Conservation (phyloP, 2,329 filamentous ascomycete genomes). For the Teratosphaeria epicoccoides region DNA sequence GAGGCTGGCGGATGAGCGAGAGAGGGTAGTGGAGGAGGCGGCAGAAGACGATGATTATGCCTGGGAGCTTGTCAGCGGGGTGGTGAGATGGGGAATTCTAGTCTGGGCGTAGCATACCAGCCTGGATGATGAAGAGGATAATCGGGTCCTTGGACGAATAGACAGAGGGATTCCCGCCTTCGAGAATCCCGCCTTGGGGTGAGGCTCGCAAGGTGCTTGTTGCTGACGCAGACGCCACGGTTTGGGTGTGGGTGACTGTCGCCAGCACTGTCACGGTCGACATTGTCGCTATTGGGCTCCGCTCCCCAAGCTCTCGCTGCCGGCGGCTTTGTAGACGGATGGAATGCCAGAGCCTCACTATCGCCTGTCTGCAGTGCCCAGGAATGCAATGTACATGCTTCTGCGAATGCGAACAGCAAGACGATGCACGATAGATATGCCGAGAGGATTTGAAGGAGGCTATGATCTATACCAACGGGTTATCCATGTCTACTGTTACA, state of each 20-base stretch:
- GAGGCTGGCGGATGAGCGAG: constrained; percentile 65
- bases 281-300: constrained; percentile 2
- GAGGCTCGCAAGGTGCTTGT: constrained; percentile 29
- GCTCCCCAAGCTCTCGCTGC: not conserved
- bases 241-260: constrained; percentile 14
- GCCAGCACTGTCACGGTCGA: constrained; percentile 14
- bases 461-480: not conserved
- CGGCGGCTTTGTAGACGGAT: not conserved
- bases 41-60: constrained; percentile 65
- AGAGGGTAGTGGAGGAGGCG: constrained; percentile 66
- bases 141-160: constrained; percentile 65
- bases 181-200: constrained; percentile 59
- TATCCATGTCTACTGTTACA: not conserved
- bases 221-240: constrained; percentile 15
- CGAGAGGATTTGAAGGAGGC: not conserved
- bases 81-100: not conserved
- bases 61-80: not conserved
- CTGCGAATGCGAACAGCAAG: not conserved
- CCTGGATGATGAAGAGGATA: constrained; percentile 66
- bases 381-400: not conserved
- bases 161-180: constrained; percentile 56
- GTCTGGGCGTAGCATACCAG: constrained; percentile 20
- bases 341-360: not conserved
- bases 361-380: not conserved
- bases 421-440: not conserved